A percentile compares a stretch with the other conserved stretches of the same genome.
phyloP scores from a whole-genome alignment of 176 grass and related monocot species.

The Hsuehochloa calcarea region DNA sequence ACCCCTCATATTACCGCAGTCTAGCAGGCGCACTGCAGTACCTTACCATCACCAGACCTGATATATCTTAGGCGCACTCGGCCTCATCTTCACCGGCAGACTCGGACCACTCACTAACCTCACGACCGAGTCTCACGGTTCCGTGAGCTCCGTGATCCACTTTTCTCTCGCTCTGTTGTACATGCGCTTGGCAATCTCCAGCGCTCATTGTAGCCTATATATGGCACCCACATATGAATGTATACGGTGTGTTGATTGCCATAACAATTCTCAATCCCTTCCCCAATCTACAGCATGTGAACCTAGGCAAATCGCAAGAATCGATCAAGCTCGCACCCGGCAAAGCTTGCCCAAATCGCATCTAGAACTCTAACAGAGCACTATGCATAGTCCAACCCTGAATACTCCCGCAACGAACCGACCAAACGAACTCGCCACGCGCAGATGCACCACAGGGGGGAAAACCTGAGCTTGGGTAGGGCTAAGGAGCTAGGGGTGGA shows the following conservation, averaged over 20 bases:
- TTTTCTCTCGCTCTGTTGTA: too few relatives aligned
- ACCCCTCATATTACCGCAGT: neutral
- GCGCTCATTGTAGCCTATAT: too few relatives aligned
- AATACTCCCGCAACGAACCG: neutral
- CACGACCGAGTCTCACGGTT: too few relatives aligned
- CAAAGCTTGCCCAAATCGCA: neutral
- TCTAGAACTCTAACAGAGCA: neutral
- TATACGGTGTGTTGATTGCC: too few relatives aligned
- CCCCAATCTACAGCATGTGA: neutral
- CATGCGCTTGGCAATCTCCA: too few relatives aligned
- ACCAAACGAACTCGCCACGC: neutral
- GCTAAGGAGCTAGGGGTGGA: neutral
- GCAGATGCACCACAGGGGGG: neutral
- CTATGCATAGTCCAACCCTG: neutral
- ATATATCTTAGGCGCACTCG: neutral
- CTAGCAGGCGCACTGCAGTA: neutral
- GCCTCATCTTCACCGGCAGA: too few relatives aligned
- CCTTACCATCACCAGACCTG: neutral
- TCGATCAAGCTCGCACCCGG: neutral
- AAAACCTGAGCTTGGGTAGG: neutral
- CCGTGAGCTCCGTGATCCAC: too few relatives aligned
- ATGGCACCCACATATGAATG: too few relatives aligned
- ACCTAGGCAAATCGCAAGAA: neutral
- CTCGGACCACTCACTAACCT: too few relatives aligned
- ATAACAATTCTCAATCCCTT: neutral